Percentiles rank a stretch among this genome's conserved stretches.
phyloP scores from a whole-genome alignment of 345 rosid species.

The Moricandia moricandioides region DNA sequence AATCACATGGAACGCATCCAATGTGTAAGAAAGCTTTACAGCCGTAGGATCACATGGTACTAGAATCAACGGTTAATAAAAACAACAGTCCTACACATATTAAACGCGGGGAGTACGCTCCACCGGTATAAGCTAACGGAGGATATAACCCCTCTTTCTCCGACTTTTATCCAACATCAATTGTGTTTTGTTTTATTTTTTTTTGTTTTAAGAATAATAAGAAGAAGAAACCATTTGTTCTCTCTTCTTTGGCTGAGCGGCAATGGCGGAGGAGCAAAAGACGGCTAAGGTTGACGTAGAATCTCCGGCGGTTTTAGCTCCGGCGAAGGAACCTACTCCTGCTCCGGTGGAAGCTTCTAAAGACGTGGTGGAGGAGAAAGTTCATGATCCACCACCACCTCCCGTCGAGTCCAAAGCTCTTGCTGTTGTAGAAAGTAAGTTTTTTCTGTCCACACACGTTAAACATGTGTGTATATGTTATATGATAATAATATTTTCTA shows the following conservation, averaged over 20 bases:
- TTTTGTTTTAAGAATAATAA: neutral
- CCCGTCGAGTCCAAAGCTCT: conserved; percentile 62
- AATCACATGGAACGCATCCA: conserved; percentile 35
- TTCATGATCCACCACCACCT: conserved; percentile 26
- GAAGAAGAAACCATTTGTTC: neutral
- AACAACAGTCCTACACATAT: conserved; percentile 15
- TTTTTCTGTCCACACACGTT: neutral
- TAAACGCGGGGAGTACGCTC: conserved; percentile 33
- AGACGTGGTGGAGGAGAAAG: conserved; percentile 39
- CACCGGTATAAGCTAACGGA: conserved; percentile 26
- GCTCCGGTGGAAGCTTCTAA: conserved; percentile 28
- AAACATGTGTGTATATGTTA: neutral
- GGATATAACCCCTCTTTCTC: conserved; percentile 19
- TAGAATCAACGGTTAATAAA: conserved; percentile 31
- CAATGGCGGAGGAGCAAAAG: conserved; percentile 65
- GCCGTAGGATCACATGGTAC: conserved; percentile 43
- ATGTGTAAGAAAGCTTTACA: neutral
- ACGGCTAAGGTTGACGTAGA: conserved; percentile 32
- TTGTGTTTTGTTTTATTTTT: neutral
- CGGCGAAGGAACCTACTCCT: conserved; percentile 33
- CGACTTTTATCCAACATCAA: neutral
- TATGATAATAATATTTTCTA: neutral
- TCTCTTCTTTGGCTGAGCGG: neutral
- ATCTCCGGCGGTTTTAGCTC: conserved; percentile 31
- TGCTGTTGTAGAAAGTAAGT: conserved; percentile 57